Conservation (phyloP, 305 asterid genomes). For the Fraxinus xanthoxyloides region DNA sequence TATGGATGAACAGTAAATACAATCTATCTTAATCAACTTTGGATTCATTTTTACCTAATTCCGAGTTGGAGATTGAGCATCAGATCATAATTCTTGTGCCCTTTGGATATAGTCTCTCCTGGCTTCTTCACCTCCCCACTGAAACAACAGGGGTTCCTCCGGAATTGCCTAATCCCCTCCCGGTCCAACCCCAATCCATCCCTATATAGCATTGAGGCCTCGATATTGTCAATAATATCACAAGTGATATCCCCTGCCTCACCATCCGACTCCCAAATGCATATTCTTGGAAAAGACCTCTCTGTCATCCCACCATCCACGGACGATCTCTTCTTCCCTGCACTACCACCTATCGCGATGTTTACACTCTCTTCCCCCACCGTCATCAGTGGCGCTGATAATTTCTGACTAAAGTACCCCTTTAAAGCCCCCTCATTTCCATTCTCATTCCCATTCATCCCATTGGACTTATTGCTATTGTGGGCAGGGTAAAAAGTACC, state of each 20-base stretch:
- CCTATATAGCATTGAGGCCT: constrained; percentile 69
- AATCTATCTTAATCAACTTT: background rate
- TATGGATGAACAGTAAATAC: background rate
- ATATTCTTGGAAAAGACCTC: constrained; percentile 72
- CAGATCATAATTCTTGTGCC: constrained; percentile 89
- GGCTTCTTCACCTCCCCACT: constrained; percentile 81
- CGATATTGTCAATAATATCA: constrained; percentile 76
- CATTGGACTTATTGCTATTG: background rate
- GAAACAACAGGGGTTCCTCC: constrained; percentile 71
- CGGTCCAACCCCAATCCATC: constrained; percentile 53
- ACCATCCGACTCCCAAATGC: constrained; percentile 97
- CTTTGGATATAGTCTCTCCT: constrained; percentile 77
- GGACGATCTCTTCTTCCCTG: constrained; percentile 51
- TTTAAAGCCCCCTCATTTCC: constrained; percentile 37
- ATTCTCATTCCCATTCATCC: constrained; percentile 12
- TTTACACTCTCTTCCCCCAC: constrained; percentile 42
- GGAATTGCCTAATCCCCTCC: constrained; percentile 65
- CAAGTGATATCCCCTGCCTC: constrained; percentile 97
- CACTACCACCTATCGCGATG: constrained; percentile 26
- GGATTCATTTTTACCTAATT: constrained; percentile 49
- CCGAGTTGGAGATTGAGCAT: constrained; percentile 98
- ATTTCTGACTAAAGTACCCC: constrained; percentile 42
- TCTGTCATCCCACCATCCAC: constrained; percentile 51
- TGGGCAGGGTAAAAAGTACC: constrained; percentile 81
- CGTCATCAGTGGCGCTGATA: constrained; percentile 63